Conservation (phyloP, 2,329 filamentous ascomycete genomes). For the Esteya vermicola region DNA sequence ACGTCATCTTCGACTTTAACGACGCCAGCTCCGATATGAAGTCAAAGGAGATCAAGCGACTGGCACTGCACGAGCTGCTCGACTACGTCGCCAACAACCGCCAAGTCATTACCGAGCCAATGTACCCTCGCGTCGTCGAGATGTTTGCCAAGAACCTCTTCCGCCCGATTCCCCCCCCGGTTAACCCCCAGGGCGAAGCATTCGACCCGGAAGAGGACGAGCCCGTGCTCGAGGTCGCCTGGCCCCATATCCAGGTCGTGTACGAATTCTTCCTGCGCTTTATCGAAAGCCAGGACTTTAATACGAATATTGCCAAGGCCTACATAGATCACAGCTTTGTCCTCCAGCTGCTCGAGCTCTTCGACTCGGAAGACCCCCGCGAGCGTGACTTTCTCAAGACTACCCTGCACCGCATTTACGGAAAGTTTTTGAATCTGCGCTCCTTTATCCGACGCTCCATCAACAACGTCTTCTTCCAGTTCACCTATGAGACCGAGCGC, state of each 20-base stretch:
- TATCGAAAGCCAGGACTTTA: constrained; percentile 99
- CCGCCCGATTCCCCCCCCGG: constrained; percentile 87
- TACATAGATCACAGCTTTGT: constrained; percentile 99
- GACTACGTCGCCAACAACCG: constrained; percentile 98
- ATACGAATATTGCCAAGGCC: constrained; percentile 97
- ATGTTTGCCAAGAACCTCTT: constrained; percentile 99
- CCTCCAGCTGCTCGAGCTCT: constrained; percentile 88
- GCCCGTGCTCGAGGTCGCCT: constrained; percentile 92
- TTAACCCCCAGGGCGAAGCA: constrained; percentile 95
- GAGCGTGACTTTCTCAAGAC: constrained; percentile 98
- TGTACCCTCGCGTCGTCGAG: constrained; percentile 96
- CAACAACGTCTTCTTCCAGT: constrained; percentile 99
- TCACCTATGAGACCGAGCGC: constrained; percentile 94
- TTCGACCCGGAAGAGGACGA: constrained; percentile 99
- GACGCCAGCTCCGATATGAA: constrained; percentile 98
- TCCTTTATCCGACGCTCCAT: constrained; percentile 97
- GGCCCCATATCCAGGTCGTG: constrained; percentile 98
- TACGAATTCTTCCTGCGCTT: constrained; percentile 99
- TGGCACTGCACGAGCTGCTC: constrained; percentile 87
- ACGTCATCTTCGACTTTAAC: constrained; percentile 99
- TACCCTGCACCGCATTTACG: constrained; percentile 93
- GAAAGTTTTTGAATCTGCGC: constrained; percentile 93
- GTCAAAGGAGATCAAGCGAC: constrained; percentile 96
- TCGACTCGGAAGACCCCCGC: constrained; percentile 93
- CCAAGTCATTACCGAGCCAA: constrained; percentile 95